Evolutionary conservation across 306 rosid genomes (phyloP).

Genomic region (Prosopis cineraria): DNA sequence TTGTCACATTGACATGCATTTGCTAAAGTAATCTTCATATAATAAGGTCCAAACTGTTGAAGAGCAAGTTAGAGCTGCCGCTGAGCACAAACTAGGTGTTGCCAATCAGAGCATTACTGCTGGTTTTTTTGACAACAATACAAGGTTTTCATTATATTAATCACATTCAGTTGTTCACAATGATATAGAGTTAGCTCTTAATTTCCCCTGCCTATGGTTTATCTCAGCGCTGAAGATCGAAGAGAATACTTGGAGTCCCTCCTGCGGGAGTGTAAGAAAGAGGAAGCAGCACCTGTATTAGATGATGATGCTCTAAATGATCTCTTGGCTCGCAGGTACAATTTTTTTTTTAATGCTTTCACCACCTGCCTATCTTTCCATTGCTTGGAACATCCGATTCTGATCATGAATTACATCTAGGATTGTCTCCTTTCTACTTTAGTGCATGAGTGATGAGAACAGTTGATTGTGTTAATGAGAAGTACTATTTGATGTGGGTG

Average conservation of each 20-base stretch:
- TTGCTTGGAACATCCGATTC: constrained; percentile 5
- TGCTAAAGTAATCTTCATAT: constrained; percentile 31
- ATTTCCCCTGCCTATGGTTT: constrained; percentile 39
- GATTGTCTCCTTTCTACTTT: constrained; percentile 31
- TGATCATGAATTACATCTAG: constrained; percentile 3
- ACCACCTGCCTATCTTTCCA: constrained; percentile 27
- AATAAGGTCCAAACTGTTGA: constrained; percentile 97
- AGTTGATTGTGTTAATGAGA: constrained; percentile 16
- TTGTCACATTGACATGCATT: background rate
- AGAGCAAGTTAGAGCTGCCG: constrained; percentile 99
- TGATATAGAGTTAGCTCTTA: constrained; percentile 29
- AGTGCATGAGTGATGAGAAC: constrained; percentile 16
- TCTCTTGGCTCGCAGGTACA: constrained; percentile 92
- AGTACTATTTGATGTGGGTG: constrained; percentile 16
- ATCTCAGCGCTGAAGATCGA: constrained; percentile 94
- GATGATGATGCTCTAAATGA: constrained; percentile 97
- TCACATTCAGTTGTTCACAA: constrained; percentile 20
- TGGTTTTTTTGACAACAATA: constrained; percentile 98
- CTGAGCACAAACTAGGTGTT: constrained; percentile 99
- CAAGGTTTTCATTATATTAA: constrained; percentile 63
- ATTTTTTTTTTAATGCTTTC: constrained; percentile 12
- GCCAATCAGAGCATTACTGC: constrained; percentile 99
- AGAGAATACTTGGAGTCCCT: constrained; percentile 97
- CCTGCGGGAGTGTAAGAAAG: constrained; percentile 95
- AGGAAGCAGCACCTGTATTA: constrained; percentile 97